Conservation (phyloP, 148 eudicot species). For the Cornus suecica region DNA sequence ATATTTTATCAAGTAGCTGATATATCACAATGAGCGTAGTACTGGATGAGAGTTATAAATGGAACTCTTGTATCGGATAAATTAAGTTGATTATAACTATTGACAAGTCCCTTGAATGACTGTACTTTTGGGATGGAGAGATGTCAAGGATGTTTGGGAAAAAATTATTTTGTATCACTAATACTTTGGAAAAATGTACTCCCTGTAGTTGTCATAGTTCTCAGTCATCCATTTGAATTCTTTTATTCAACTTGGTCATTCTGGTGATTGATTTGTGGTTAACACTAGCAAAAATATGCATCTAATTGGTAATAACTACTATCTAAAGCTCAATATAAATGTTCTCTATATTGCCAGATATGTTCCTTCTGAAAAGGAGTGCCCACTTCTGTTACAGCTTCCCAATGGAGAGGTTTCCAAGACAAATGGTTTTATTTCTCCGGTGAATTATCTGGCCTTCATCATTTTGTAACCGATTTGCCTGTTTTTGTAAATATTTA, state of each 20-base stretch:
- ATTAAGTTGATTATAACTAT: neutral
- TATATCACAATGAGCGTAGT: neutral
- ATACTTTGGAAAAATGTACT: neutral
- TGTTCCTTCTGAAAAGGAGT: constrained; percentile 82
- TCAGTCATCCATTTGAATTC: neutral
- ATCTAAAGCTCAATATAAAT: constrained; percentile 2
- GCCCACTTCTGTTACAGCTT: constrained; percentile 85
- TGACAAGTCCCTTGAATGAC: neutral
- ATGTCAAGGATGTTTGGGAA: neutral
- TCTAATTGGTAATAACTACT: neutral
- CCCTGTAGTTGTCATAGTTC: neutral
- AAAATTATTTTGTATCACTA: neutral
- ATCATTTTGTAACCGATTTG: neutral
- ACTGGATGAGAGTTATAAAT: too few species aligned
- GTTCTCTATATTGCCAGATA: constrained; percentile 52
- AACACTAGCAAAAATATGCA: constrained; percentile 8
- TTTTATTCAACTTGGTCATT: neutral
- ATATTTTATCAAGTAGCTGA: neutral
- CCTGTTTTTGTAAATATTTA: constrained; percentile 7
- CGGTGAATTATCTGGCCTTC: constrained; percentile 45
- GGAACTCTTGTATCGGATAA: too few species aligned
- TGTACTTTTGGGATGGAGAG: neutral
- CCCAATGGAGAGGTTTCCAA: constrained; percentile 73
- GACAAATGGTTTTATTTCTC: constrained; percentile 94
- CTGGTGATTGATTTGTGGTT: neutral